Evolutionary conservation across 75 land plant species (phyloP).

Genomic region (Ceratopteris richardii): DNA sequence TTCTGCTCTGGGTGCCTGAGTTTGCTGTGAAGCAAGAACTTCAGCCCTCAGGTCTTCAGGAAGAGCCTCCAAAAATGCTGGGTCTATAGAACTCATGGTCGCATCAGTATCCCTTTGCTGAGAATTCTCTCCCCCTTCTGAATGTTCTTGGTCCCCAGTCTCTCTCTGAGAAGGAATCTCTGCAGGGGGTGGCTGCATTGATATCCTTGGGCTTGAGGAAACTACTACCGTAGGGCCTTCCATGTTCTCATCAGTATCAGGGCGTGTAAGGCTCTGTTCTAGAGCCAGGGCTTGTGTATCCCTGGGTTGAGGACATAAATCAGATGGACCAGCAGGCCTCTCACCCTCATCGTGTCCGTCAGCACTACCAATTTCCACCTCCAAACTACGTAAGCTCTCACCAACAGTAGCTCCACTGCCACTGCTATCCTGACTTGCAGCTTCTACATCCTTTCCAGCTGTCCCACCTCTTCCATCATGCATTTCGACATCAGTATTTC

Average conservation of each 20-base stretch:
- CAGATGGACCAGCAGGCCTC: constrained; percentile 26
- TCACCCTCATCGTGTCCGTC: constrained; percentile 44
- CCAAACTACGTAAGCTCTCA: constrained; percentile 45
- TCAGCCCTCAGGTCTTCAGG: constrained; percentile 97
- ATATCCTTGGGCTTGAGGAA: constrained; percentile 9
- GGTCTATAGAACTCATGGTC: constrained; percentile 70
- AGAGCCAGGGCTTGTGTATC: constrained; percentile 7
- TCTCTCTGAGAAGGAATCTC: constrained; percentile 9
- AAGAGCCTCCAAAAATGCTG: constrained; percentile 90
- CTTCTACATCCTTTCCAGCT: constrained; percentile 28
- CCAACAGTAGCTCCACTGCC: constrained; percentile 56
- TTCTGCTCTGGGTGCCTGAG: constrained; percentile 43
- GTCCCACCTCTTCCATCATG: constrained; percentile 37
- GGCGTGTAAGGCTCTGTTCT: constrained; percentile 3
- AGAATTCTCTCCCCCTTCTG: constrained; percentile 16
- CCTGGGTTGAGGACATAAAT: constrained; percentile 9
- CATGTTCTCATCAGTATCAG: constrained; percentile 43
- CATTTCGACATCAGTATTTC: constrained; percentile 35
- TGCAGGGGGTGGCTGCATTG: constrained; percentile 14
- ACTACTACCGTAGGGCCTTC: constrained; percentile 26
- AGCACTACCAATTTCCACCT: constrained; percentile 52
- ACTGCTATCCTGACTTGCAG: constrained; percentile 43
- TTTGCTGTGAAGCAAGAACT: constrained; percentile 86
- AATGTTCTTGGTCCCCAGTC: constrained; percentile 24
- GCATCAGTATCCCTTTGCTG: constrained; percentile 20